Evolutionary conservation across 2,329 filamentous ascomycete genomes (phyloP).

Genomic region (Metarhizium anisopliae): DNA sequence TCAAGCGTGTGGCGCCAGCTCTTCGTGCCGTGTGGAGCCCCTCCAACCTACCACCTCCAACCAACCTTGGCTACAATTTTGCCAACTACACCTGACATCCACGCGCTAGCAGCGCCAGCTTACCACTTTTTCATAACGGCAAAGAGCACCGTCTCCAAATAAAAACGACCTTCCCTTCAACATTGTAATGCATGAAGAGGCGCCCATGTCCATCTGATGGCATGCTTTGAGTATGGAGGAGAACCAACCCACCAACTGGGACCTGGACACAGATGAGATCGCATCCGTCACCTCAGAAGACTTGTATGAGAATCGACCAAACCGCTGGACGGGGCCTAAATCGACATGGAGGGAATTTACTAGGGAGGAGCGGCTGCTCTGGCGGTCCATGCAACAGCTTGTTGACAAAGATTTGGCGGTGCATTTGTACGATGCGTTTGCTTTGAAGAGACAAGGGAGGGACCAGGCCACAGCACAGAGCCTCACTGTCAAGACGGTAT

Average conservation of each 20-base stretch:
- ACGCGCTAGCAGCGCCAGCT: background rate
- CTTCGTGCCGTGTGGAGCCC: background rate
- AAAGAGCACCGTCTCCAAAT: background rate
- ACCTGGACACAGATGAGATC: conserved; percentile 37
- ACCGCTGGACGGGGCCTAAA: conserved; percentile 60
- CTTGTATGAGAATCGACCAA: conserved; percentile 47
- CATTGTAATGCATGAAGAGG: background rate
- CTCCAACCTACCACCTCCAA: background rate
- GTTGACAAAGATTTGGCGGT: conserved; percentile 58
- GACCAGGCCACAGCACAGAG: conserved; percentile 17
- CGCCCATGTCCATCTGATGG: background rate
- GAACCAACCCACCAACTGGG: conserved; percentile 19
- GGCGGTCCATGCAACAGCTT: conserved; percentile 52
- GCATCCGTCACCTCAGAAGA: conserved; percentile 38
- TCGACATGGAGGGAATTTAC: conserved; percentile 60
- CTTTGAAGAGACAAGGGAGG: conserved; percentile 42
- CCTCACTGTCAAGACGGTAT: conserved; percentile 20
- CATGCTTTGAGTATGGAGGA: background rate
- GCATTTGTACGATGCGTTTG: conserved; percentile 73
- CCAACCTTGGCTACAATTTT: background rate
- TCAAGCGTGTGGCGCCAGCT: background rate
- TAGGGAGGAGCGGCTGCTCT: conserved; percentile 51
- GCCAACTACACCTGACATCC: background rate
- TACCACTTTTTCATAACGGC: background rate
- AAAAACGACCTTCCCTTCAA: background rate